Evolutionary conservation across 768 basidiomycete genomes (phyloP), one percentile per base, ranked within the genome.

Genomic region (Termitomyces sp.): DNA sequence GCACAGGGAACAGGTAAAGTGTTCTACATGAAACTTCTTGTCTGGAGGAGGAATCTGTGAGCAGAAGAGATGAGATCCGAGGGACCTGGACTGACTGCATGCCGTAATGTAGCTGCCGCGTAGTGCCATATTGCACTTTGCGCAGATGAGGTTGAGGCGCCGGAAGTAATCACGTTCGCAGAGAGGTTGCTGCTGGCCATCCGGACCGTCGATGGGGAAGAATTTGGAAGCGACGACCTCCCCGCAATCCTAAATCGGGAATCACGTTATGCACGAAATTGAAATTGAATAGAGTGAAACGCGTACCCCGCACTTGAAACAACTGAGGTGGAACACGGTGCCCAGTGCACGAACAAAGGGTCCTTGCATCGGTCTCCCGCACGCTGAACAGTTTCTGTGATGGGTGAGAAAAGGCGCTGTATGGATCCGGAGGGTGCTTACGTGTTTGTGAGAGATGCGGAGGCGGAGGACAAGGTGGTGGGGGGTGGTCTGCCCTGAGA

Each of bases 21-120:
- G 97, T 77, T 99, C 97, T 66, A 98, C 96, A 74, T 99, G 96
- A 76, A 88, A 99, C 76, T 99, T 99, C 82, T 95, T 94, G 80
- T 91, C 96, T 98, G 74, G 20, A 42, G 47, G 25, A 5, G 69
- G 9, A 61, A 65, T 47, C 46, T 68, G 25, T 25, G 36, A 64
- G 43, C 9, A 55, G 8, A 58, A 47, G 25, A 54, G 38, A 65
- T 60, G 51, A 60, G 57, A 48, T 63, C 55, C 34, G 64, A 59
- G 56, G 59, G 55, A 60, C 57, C 52, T 47, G 40, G 14, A 75
- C 79, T 68, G 71, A 98, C 96, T 96, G 82, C 97, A 97, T 47
- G 97, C 97, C 47, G 97, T 99, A 79, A 99, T 98, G 70, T 99
- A 99, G 76, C 94, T 97, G 57, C 95, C 96, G 69, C 97, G 82